Percentiles rank a stretch among this genome's conserved stretches.
phyloP scores from a whole-genome alignment of 495 filamentous ascomycete species.

The Sordaria brevicollis region DNA sequence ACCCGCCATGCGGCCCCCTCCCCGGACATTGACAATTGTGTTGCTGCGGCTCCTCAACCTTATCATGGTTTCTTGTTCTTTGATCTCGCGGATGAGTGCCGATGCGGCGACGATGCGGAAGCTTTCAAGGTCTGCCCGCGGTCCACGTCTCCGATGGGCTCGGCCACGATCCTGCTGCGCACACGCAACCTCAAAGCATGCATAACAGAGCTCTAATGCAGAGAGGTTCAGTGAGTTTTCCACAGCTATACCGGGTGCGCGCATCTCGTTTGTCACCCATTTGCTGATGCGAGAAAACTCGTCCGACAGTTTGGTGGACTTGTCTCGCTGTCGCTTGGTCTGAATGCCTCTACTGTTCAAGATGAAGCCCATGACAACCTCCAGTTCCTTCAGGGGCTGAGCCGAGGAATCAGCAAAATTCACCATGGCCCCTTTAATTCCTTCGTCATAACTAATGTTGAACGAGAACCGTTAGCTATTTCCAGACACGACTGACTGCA shows the following conservation, averaged over 20 bases:
- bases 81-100: slow-evolving; percentile 26
- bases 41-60: not conserved
- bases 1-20: not conserved
- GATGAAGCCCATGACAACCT: slow-evolving; percentile 67
- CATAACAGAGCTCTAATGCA: slow-evolving; percentile 30
- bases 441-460: slow-evolving; percentile 52
- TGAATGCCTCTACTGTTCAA: slow-evolving; percentile 51
- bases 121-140: slow-evolving; percentile 22
- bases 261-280: slow-evolving; percentile 34
- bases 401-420: slow-evolving; percentile 47
- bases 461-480: not conserved
- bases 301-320: slow-evolving; percentile 49
- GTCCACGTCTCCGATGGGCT: too few species aligned
- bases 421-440: slow-evolving; percentile 44
- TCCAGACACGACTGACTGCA: not conserved
- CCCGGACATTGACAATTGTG: not conserved
- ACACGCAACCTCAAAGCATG: slow-evolving; percentile 23
- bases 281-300: slow-evolving; percentile 43
- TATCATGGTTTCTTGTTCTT: not conserved
- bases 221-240: not conserved
- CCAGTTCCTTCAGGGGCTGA: slow-evolving; percentile 54
- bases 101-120: slow-evolving; percentile 32
- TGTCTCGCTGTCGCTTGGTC: slow-evolving; percentile 52
- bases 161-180: not conserved
- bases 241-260: not conserved